Evolutionary conservation across 2,329 filamentous ascomycete species (phyloP), one percentile per base, ranked within the genome.

Genomic region (Colletotrichum karsti): DNA sequence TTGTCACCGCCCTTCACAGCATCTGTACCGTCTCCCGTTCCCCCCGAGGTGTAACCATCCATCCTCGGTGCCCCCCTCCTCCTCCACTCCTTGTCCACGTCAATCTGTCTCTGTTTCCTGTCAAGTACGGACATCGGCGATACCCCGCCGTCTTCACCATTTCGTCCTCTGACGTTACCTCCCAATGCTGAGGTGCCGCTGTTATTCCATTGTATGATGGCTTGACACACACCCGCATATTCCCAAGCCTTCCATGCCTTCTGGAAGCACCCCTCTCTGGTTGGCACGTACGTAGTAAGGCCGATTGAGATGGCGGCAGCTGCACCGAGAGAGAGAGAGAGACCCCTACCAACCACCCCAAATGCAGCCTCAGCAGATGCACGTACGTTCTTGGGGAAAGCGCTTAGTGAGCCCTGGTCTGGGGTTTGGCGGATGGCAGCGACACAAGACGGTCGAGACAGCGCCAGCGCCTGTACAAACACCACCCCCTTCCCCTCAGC

Each of bases 351-450:
- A 67, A 61, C 62, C 55, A 62, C 48, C 50, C 22, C 30, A 67
- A 15, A 12, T 61, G 62, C 33, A 61, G 55, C 56, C 62, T 59
- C 50, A 67, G 50, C 37, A 39, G 48, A 54, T 61, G 48, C 41
- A 67, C 39, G 64, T 44, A 37, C 33, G 39, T 57, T 60, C 44
- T 60, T 67, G 26, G 33, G 37, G 60, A 41, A n/a, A 67, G 66
- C 66, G 62, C 66, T 67, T 61, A 69, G 61, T 62, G 55, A 67
- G 64, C 64, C 37, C 20, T 35, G 35, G 65, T 53, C 46, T 67
- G 35, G 24, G 41, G 44, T 60, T 33, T 48, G 22, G 62, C 56
- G 35, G 28, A 55, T 53, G 63, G 55, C 46, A 54, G 53, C 53
- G 37, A 59, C 46, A 20, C 61, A 33, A 58, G 54, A 64, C 15